Percentiles rank a stretch among this genome's conserved stretches.
These are phyloP conservation scores for Allium sativum DNA, from an alignment of 106 monocot genomes.

Conservation along the genomic window DNA sequence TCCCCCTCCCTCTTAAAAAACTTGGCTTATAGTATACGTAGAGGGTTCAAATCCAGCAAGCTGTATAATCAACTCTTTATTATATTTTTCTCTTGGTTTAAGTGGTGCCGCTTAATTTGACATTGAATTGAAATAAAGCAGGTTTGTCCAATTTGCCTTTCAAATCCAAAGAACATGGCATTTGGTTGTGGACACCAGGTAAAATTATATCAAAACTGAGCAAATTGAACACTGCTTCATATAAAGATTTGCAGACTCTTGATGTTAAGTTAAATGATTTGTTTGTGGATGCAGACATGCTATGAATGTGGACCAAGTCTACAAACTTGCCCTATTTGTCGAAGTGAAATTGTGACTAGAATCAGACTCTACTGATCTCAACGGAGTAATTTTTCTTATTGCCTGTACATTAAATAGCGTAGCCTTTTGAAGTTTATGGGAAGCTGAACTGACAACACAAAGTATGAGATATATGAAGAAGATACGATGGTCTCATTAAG, in stretches of 20 bases:
- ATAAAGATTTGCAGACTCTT: not conserved
- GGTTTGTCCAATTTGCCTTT: conserved; percentile 84
- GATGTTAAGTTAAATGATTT: not conserved
- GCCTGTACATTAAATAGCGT: too few relatives aligned
- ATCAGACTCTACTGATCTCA: conserved; percentile 30
- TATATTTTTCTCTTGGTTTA: too few relatives aligned
- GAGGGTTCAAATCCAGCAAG: too few relatives aligned
- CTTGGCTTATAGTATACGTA: too few relatives aligned
- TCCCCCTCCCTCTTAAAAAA: too few relatives aligned
- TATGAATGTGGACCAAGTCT: conserved; percentile 30
- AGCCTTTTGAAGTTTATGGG: too few relatives aligned
- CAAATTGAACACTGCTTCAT: not conserved
- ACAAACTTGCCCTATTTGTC: conserved; percentile 31
- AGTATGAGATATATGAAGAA: too few relatives aligned
- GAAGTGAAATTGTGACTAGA: conserved; percentile 40
- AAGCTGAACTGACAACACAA: too few relatives aligned
- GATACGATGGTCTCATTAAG: too few relatives aligned
- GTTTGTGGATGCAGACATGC: conserved; percentile 29
- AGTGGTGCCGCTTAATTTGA: not conserved
- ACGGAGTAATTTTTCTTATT: too few relatives aligned
- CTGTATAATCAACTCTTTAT: too few relatives aligned
- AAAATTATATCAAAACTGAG: not conserved
- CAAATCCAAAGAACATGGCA: conserved; percentile 83
- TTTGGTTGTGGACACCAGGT: conserved; percentile 96
- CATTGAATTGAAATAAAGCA: conserved; percentile 7